Conservation (phyloP, 1,284 basidiomycete species). For the Earliella scabrosa region DNA sequence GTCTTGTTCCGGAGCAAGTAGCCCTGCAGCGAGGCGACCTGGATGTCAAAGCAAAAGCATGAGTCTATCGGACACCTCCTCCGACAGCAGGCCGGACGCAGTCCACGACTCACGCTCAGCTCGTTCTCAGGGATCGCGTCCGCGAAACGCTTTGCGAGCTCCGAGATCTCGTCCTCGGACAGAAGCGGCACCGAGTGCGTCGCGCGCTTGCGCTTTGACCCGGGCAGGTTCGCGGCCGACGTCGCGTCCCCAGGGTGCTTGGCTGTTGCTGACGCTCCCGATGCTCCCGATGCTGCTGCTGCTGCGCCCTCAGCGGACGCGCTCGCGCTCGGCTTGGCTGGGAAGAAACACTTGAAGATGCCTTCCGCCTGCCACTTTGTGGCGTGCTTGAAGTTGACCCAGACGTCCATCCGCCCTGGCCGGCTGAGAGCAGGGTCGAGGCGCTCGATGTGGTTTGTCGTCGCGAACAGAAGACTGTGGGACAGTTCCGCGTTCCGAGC, state of each 20-base stretch:
- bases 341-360: slow-evolving; percentile 93
- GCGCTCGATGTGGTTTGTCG: slow-evolving; percentile 86
- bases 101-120: slow-evolving; percentile 71
- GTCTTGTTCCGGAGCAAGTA: slow-evolving; percentile 86
- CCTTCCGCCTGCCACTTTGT: slow-evolving; percentile 88
- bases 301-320: too few relatives aligned
- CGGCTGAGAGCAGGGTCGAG: slow-evolving; percentile 82
- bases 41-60: slow-evolving; percentile 1
- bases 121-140: slow-evolving; percentile 81
- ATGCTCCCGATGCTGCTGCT: background rate
- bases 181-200: slow-evolving; percentile 68
- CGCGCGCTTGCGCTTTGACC: slow-evolving; percentile 64
- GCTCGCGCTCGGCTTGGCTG: slow-evolving; percentile 46
- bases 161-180: slow-evolving; percentile 71
- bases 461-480: slow-evolving; percentile 74
- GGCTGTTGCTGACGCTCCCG: slow-evolving; percentile 21
- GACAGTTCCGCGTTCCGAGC: too few relatives aligned
- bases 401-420: slow-evolving; percentile 86
- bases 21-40: slow-evolving; percentile 86
- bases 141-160: slow-evolving; percentile 77
- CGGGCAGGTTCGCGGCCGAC: slow-evolving; percentile 67
- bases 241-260: slow-evolving; percentile 44
- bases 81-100: too few relatives aligned
- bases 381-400: slow-evolving; percentile 87
- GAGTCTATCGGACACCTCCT: background rate